These are phyloP conservation scores for Colletotrichum shisoi DNA, from an alignment of 2,329 filamentous ascomycete genomes.

Conservation along the genomic window DNA sequence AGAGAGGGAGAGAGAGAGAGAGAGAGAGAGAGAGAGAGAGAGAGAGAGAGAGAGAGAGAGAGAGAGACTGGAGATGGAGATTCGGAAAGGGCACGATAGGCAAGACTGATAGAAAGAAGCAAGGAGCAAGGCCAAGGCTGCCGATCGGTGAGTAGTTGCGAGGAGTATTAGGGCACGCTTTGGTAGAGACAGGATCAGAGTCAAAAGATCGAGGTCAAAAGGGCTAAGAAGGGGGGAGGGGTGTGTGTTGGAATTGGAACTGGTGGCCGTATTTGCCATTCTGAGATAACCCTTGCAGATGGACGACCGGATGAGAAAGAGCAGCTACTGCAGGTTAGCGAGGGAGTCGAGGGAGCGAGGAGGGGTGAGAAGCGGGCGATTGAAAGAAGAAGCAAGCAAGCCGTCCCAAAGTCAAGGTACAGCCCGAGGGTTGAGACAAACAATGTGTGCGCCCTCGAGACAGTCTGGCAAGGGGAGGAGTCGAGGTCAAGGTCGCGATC, in stretches of 20 bases:
- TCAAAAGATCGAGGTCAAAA: conserved; percentile 8
- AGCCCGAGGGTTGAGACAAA: conserved; percentile 17
- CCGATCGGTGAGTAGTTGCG: not conserved
- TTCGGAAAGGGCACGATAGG: conserved; percentile 6
- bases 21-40: not conserved
- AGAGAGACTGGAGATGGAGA: conserved; percentile 28
- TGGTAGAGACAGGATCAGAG: not conserved
- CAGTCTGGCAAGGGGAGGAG: conserved; percentile 7
- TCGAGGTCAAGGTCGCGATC: conserved; percentile 6
- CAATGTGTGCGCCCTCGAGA: conserved; percentile 11
- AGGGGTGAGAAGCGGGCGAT: conserved; percentile 15
- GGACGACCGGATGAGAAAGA: conserved; percentile 15
- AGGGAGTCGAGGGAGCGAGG: conserved; percentile 13
- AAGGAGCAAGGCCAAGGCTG: conserved; percentile 26
- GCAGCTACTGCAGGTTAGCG: conserved; percentile 25
- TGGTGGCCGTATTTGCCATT: conserved; percentile 9
- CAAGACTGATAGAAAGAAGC: conserved; percentile 24
- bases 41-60: too few relatives aligned
- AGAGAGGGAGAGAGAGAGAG: too few relatives aligned
- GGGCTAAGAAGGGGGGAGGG: not conserved
- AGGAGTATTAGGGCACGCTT: too few relatives aligned
- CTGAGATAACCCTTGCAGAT: conserved; percentile 34
- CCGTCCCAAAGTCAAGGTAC: conserved; percentile 26
- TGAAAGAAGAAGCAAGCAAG: conserved; percentile 28
- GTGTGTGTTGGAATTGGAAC: conserved; percentile 9